These are phyloP conservation scores for Lecanicillium sp. DNA, from an alignment of 2,329 filamentous ascomycete genomes.

Conservation along the genomic window DNA sequence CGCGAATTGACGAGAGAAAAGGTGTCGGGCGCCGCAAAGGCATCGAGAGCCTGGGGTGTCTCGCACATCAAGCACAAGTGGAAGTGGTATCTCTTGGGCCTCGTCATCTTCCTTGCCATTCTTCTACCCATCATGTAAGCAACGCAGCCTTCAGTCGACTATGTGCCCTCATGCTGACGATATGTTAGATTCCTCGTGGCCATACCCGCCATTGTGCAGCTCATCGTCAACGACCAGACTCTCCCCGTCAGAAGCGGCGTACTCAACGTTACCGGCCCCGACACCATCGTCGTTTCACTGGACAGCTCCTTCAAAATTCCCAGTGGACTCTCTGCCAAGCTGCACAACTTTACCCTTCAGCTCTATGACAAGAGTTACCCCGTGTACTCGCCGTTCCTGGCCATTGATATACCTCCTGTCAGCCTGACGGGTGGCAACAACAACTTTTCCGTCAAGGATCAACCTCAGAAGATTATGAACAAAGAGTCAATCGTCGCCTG, in stretches of 20 bases:
- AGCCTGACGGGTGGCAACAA: conserved; percentile 33
- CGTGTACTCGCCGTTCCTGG: conserved; percentile 21
- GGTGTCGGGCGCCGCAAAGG: background rate
- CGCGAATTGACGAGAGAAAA: conserved; percentile 25
- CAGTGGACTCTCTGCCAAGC: conserved; percentile 24
- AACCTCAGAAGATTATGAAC: conserved; percentile 31
- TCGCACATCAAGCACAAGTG: conserved; percentile 37
- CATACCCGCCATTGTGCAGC: conserved; percentile 40
- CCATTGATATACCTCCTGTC: conserved; percentile 25
- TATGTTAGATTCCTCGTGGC: conserved; percentile 42
- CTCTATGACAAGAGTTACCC: conserved; percentile 36
- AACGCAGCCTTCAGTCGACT: background rate
- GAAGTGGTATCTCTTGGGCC: conserved; percentile 37
- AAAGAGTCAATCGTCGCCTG: conserved; percentile 33
- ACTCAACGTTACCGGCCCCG: conserved; percentile 28
- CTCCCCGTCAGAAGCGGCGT: conserved; percentile 33
- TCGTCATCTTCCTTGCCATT: conserved; percentile 20
- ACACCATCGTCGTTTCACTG: conserved; percentile 30
- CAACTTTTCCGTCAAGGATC: conserved; percentile 27
- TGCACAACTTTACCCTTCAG: conserved; percentile 33
- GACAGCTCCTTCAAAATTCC: conserved; percentile 33
- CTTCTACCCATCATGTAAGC: conserved; percentile 14
- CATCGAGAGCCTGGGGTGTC: conserved; percentile 19
- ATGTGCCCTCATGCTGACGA: background rate
- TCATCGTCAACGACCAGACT: conserved; percentile 35